Base-by-base conservation (phyloP, 2,329 filamentous ascomycete species). In the Fulvia fulva region DNA sequence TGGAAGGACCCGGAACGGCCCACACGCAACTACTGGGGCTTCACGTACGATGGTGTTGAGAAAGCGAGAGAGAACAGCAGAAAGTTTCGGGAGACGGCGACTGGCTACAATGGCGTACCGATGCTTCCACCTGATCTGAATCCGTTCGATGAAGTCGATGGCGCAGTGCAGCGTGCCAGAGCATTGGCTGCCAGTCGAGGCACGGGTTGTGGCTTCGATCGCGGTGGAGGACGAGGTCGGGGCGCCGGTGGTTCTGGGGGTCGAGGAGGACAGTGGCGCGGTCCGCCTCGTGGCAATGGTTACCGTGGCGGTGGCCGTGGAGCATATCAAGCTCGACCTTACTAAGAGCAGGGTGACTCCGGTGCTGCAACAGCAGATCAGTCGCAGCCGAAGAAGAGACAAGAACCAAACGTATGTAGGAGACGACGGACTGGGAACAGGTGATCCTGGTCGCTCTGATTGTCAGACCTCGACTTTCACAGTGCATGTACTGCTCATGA, bases 1-100 rank as follows among this genome's bases (percentile, higher is more conserved):
- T 70, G 66, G 65, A 68, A 67, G 52, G 66, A 71, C 41, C 64
- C 65, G 1, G 65, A 64, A 44, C 65, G 67, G 5, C 62, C 67
- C 11, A 70, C 68, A 23, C 61, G 68, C 25, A 72, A 72, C 45
- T 70, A 69, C 56, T 71, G 64, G 64, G 70, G 69, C 19, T 70
- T 68, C 49, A 60, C 59, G 2, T 54, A 64, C 11, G 66, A 69
- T 16, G 64, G 62, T 19, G 58, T 68, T 23, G 53, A 62, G 28
- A 66, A 61, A 54, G 56, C 60, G 37, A 68, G 64, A 52, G 65
- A 62, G 49, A 53, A 67, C 23, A 56, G 51, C 21, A 56, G 45
- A 51, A 56, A 55, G 34, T 61, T 63, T 25, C 25, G 54, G 12
- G 55, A 60, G 7, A 50, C 34, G 5, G 61, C 66, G 5, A 61